Base-by-base conservation (phyloP, 768 basidiomycete species). In the Imleria badia region DNA sequence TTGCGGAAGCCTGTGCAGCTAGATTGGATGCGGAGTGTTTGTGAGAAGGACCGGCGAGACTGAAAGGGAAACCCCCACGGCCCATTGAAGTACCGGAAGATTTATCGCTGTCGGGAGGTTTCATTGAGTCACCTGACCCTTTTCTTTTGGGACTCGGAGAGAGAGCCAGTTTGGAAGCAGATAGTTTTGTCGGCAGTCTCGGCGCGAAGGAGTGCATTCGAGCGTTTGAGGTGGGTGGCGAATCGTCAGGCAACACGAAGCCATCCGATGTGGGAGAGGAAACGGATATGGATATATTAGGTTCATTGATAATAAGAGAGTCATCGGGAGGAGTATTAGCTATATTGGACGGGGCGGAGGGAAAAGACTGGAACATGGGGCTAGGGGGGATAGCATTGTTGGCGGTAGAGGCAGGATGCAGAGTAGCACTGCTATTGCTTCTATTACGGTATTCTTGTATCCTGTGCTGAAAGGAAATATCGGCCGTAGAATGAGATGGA, bases 121-220 rank as follows among this genome's bases (percentile, higher is more conserved):
- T 70, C 56, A 64, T 63, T 0, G 67, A 68, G 15, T 67, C 66
- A 2, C 72, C 75, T 0, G 79, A 81, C 0, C 77, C 78, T 60
- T 85, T 84, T 40, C 84, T 71, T 59, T 80, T 84, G 5, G 86
- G 86, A 57, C 78, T 70, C 13, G 80, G 79, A 11, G 72, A 51
- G 39, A 77, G 58, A 1, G 68, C 73, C 3, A 81, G 70, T 46
- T 81, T 77, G 26, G 82, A 81, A 17, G 78, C 74, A 4, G 85
- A 78, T 8, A 88, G 73, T 56, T 89, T 89, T 0, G 87, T 86
- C 3, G 87, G 79, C 17, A 88, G 69, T 54, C 85, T 86, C 0
- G 86, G 87, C 0, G 86, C 84, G 59, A 89, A 88, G 2, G 86
- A 81, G 58, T 86, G 84, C 29, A 82, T 85, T 40, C 86, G 82